A percentile compares a stretch with the other conserved stretches of the same genome.
phyloP scores from a whole-genome alignment of 75 land plant genomes.

The Gnetum montanum region DNA sequence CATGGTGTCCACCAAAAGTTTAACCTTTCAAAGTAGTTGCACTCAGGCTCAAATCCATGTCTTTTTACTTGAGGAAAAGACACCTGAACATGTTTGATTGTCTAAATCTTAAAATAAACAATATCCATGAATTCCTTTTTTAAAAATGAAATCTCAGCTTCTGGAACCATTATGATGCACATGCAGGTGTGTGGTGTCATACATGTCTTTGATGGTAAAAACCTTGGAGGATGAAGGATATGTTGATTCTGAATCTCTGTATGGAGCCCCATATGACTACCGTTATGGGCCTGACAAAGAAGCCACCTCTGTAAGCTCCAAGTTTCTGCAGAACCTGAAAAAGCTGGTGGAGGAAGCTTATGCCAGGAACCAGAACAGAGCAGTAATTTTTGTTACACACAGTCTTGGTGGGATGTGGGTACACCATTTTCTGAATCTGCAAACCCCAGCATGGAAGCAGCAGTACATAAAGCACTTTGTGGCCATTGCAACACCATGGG shows the following conservation, averaged over 20 bases:
- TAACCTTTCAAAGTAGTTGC: too few species aligned
- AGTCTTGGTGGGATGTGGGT: constrained; percentile 85
- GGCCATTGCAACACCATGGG: constrained; percentile 83
- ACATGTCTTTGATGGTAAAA: constrained; percentile 68
- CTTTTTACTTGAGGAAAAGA: too few species aligned
- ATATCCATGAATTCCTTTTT: too few species aligned
- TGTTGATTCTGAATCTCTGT: constrained; percentile 44
- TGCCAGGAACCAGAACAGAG: constrained; percentile 47
- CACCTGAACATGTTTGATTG: too few species aligned
- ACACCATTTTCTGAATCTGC: constrained; percentile 62
- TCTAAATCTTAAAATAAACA: too few species aligned
- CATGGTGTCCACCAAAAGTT: too few species aligned
- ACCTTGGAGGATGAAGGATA: constrained; percentile 63
- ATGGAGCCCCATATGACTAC: constrained; percentile 95
- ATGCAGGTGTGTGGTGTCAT: constrained; percentile 47
- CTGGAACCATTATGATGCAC: too few species aligned
- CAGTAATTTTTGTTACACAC: constrained; percentile 75
- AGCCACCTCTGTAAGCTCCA: constrained; percentile 40
- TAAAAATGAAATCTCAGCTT: too few species aligned
- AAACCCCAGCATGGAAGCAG: constrained; percentile 47
- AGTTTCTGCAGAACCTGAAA: constrained; percentile 52
- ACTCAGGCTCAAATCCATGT: too few species aligned
- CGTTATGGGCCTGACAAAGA: constrained; percentile 77
- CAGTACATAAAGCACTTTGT: constrained; percentile 65
- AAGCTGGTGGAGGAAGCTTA: constrained; percentile 54